Evolutionary conservation across 441 rosid species (phyloP).

Genomic region (Rhodomyrtus psidioides): DNA sequence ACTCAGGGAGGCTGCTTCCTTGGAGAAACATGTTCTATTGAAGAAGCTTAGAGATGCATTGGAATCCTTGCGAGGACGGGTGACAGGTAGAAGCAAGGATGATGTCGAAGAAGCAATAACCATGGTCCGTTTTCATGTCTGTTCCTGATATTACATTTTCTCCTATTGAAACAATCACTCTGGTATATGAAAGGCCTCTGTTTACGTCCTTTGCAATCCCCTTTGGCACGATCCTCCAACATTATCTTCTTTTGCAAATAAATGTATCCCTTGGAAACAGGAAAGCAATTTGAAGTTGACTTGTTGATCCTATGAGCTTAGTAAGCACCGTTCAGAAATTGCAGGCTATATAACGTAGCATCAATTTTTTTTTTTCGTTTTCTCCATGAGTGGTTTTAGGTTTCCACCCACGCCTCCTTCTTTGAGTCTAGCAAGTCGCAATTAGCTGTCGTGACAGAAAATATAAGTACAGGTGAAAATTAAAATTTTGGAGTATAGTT

Average conservation of each 20-base stretch:
- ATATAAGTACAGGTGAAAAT: not conserved
- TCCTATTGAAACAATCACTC: not conserved
- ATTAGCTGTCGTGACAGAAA: not conserved
- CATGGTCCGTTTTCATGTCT: slow-evolving; percentile 35
- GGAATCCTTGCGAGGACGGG: slow-evolving; percentile 83
- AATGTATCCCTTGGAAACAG: not conserved
- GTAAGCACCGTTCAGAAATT: not conserved
- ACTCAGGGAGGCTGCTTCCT: slow-evolving; percentile 80
- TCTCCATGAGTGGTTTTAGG: not conserved
- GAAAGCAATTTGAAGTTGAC: not conserved
- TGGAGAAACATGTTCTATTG: slow-evolving; percentile 95
- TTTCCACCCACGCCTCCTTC: not conserved
- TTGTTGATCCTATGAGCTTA: not conserved
- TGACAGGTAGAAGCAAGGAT: slow-evolving; percentile 87
- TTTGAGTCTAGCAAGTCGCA: not conserved
- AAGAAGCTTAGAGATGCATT: slow-evolving; percentile 96
- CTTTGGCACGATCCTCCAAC: not conserved
- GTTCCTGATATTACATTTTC: not conserved
- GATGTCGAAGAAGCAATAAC: slow-evolving; percentile 90
- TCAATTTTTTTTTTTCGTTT: not conserved
- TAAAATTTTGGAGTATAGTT: not conserved
- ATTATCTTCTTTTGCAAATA: not conserved
- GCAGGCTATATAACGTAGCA: not conserved
- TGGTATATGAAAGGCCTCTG: not conserved
- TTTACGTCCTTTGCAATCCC: not conserved